A percentile compares a stretch with the other conserved stretches of the same genome.
These are phyloP conservation scores for Platanus orientalis DNA, from an alignment of 164 flowering plant species.

Conservation along the genomic window DNA sequence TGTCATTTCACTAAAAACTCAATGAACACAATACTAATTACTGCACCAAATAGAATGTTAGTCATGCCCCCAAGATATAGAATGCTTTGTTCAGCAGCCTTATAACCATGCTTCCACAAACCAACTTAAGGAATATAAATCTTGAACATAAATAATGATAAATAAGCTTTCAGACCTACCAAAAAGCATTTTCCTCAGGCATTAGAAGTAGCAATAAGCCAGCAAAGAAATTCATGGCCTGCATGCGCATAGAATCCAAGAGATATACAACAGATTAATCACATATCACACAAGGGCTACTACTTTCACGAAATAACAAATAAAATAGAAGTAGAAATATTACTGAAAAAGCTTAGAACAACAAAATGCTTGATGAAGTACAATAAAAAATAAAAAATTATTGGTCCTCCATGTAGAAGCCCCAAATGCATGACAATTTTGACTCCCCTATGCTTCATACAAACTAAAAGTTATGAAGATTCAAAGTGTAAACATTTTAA, in stretches of 20 bases:
- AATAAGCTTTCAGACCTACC: constrained; percentile 42
- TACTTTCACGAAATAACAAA: too few species aligned
- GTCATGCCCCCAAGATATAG: background rate
- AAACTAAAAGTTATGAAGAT: too few species aligned
- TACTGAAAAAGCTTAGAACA: too few species aligned
- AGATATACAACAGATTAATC: constrained; percentile 6
- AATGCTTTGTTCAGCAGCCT: background rate
- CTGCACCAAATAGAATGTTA: background rate
- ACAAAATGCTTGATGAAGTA: too few species aligned
- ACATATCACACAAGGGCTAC: too few species aligned
- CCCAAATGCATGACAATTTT: too few species aligned
- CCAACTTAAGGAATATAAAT: background rate
- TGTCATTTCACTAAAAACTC: background rate
- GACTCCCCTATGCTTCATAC: too few species aligned
- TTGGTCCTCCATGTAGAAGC: too few species aligned
- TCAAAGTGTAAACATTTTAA: too few species aligned
- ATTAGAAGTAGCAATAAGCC: constrained; percentile 82
- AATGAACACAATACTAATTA: background rate
- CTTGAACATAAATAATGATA: background rate
- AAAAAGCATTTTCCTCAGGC: constrained; percentile 99
- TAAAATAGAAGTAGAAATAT: too few species aligned
- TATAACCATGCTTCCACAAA: constrained; percentile 3
- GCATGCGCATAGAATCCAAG: constrained; percentile 25
- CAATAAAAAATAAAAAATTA: too few species aligned
- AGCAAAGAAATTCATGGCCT: constrained; percentile 99